These are phyloP conservation scores for Camelina sativa DNA, from an alignment of 345 rosid species.

Conservation along the genomic window DNA sequence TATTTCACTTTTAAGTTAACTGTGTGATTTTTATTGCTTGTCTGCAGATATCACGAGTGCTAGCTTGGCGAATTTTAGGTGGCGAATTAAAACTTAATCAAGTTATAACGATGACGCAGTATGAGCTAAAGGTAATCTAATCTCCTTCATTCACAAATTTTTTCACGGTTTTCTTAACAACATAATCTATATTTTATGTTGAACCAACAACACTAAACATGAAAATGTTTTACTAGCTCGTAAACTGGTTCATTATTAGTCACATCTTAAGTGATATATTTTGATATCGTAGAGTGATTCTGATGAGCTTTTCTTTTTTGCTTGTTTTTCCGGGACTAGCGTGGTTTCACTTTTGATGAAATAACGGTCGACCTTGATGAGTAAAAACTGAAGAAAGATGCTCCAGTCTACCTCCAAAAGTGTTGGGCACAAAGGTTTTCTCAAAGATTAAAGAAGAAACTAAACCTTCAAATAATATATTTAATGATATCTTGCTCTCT, in stretches of 20 bases:
- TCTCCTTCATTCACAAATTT: neutral
- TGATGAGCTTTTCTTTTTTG: neutral
- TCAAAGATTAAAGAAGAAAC: neutral
- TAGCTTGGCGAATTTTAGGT: conserved; percentile 64
- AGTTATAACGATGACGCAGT: neutral
- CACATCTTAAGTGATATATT: neutral
- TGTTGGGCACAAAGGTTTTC: neutral
- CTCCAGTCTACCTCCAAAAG: neutral
- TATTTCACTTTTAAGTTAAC: neutral
- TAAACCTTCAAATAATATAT: neutral
- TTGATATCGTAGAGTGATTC: neutral
- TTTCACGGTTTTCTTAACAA: neutral
- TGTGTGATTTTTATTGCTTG: neutral
- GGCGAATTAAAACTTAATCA: conserved; percentile 64
- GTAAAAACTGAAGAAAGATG: neutral
- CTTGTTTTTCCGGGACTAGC: neutral
- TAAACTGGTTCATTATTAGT: neutral
- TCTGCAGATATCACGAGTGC: conserved; percentile 50
- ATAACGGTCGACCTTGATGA: neutral
- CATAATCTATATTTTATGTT: no score
- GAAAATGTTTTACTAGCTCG: conserved; percentile 4
- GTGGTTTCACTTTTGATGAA: conserved; percentile 15
- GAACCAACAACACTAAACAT: neutral
- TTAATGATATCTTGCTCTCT: neutral
- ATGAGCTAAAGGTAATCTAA: conserved; percentile 24